Percentiles rank a stretch among this genome's conserved stretches.
These are phyloP conservation scores for Paraconiothyrium sp. DNA, from an alignment of 2,329 filamentous ascomycete species.

Conservation along the genomic window DNA sequence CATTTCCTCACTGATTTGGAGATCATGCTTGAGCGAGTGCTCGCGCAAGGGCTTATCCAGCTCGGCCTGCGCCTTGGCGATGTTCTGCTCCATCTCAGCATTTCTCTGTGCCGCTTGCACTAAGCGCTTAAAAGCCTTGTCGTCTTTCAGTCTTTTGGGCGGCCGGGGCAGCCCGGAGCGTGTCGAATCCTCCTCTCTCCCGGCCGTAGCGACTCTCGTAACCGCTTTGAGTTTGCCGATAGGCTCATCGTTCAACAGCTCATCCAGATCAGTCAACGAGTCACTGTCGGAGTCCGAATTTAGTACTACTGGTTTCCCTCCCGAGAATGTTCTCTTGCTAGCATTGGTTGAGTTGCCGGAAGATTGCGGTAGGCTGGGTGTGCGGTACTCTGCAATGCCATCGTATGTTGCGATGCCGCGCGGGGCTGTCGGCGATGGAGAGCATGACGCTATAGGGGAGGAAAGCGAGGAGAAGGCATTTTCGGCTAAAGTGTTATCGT, in stretches of 20 bases:
- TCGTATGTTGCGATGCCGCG: conserved; percentile 14
- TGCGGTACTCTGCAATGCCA: conserved; percentile 13
- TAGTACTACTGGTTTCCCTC: conserved; percentile 61
- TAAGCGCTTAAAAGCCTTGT: conserved; percentile 34
- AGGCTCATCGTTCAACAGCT: conserved; percentile 32
- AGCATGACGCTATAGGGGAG: background rate
- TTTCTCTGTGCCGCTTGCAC: conserved; percentile 36
- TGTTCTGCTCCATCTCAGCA: conserved; percentile 35
- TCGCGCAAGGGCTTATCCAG: conserved; percentile 35
- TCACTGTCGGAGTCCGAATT: conserved; percentile 78
- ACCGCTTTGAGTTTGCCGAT: conserved; percentile 21
- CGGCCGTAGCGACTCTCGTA: conserved; percentile 15
- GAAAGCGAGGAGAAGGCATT: background rate
- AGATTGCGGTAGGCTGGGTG: conserved; percentile 35
- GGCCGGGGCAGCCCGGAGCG: conserved; percentile 35
- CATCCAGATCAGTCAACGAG: conserved; percentile 59
- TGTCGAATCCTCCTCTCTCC: conserved; percentile 19
- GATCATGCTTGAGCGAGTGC: conserved; percentile 15
- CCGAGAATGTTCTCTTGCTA: conserved; percentile 64
- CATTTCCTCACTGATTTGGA: conserved; percentile 35
- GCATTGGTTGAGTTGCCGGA: conserved; percentile 36
- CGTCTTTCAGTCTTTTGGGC: conserved; percentile 24
- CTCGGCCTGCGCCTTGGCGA: conserved; percentile 37
- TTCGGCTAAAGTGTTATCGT: background rate
- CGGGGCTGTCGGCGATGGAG: conserved; percentile 12